phyloP scores from a whole-genome alignment of 805 yeast species.

The Kazachstania viticola region DNA sequence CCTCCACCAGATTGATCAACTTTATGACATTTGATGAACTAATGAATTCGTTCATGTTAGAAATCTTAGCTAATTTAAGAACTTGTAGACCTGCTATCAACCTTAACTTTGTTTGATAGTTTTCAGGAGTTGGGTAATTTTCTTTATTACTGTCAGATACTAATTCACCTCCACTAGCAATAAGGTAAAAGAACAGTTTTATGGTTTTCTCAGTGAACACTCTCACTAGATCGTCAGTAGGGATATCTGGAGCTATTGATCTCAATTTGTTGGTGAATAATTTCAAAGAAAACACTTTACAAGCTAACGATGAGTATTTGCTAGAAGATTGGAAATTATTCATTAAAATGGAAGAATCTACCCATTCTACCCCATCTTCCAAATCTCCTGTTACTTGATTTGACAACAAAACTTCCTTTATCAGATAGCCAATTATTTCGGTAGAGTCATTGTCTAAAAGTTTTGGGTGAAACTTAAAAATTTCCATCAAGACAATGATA shows the following conservation, averaged over 20 bases:
- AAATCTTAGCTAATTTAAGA: conserved; percentile 49
- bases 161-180: conserved; percentile 72
- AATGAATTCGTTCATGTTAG: conserved; percentile 41
- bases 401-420: conserved; percentile 48
- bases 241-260: conserved; percentile 22
- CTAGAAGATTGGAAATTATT: conserved; percentile 1
- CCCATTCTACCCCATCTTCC: conserved; percentile 32
- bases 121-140: conserved; percentile 49
- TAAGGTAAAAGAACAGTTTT: conserved; percentile 52
- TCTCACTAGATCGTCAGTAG: conserved; percentile 29
- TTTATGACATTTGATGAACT: conserved; percentile 40
- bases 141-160: conserved; percentile 32
- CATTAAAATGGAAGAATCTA: conserved; percentile 29
- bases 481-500: conserved; percentile 47
- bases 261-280: conserved; percentile 50
- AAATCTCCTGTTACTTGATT: conserved; percentile 32
- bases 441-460: conserved; percentile 41
- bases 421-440: conserved; percentile 47
- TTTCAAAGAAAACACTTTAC: conserved; percentile 43
- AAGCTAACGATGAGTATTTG: conserved; percentile 27
- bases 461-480: conserved; percentile 38
- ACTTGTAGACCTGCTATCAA: conserved; percentile 56
- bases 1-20: conserved; percentile 52
- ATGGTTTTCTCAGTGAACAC: conserved; percentile 50
- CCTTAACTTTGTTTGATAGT: conserved; percentile 50